Evolutionary conservation across 345 rosid species (phyloP), one percentile per base, ranked within the genome.

Genomic region (Citrus unshiu): DNA sequence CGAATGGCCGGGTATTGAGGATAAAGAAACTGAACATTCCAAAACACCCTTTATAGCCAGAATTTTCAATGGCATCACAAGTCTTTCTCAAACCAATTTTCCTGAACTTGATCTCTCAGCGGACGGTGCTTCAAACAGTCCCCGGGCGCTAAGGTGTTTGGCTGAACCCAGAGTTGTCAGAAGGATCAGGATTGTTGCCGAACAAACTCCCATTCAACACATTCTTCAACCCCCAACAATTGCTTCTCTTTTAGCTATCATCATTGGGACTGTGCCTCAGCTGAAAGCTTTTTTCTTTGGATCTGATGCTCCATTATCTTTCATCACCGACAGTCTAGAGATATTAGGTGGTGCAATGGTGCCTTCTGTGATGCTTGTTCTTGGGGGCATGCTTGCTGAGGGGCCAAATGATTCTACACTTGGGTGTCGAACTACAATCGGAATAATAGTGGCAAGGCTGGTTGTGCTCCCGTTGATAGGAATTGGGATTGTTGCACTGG

Each of bases 1-100:
- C n/a, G 98, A 95, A 73, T 95, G 98, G 94, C 99, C 92, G 0
- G 98, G 99, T 58, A 94, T 96, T 1, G 98, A 94, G 89, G 99
- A 96, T 0, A 96, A 91, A 73, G 99, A 89, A 85, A 94, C 93
- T 0, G 94, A 91, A 78, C 95, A 94, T 82, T 88, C 90, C 62
- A 93, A 93, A 85, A 88, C 93, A 0, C 97, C 99, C 27, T 91
- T 91, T 69, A 85, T 95, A 73, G 99, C 98, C 0, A 87, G 89
- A 82, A 74, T 90, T 10, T 92, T 94, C 68, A 85, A 83, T 25
- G 91, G 90, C 75, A 81, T 90, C 75, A 86, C 95, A 6, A 74
- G 76, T 58, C 7, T 77, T 77, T 92, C 98, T 0, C 91, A 82
- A 60, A 72, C 81, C 43, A 82, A 84, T 71, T 81, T 91, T 70